Conservation (phyloP, 441 rosid species). For the Dalechampia spathulata region DNA sequence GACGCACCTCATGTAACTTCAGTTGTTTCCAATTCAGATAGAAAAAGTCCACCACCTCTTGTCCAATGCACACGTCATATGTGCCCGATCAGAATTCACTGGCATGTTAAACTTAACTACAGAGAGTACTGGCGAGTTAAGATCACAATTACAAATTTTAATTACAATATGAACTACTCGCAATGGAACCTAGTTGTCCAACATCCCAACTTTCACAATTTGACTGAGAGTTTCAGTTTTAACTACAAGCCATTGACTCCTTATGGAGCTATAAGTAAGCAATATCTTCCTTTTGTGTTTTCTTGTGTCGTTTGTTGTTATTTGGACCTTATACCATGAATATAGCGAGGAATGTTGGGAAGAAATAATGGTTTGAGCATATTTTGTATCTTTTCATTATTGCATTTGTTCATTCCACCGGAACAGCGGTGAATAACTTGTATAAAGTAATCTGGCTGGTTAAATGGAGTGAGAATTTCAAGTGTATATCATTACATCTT, state of each 20-base stretch:
- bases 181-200: constrained; percentile 80
- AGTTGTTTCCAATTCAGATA: constrained; percentile 32
- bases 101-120: constrained; percentile 85
- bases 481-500: not conserved
- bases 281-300: constrained; percentile 1
- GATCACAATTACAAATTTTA: constrained; percentile 70
- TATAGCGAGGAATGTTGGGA: no score
- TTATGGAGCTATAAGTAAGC: constrained; percentile 55
- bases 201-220: constrained; percentile 82
- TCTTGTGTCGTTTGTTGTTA: not conserved
- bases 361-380: no score
- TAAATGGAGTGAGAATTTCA: no score
- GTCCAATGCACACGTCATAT: constrained; percentile 70
- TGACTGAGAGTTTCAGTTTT: constrained; percentile 66
- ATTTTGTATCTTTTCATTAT: no score
- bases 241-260: constrained; percentile 50
- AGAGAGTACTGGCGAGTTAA: constrained; percentile 80
- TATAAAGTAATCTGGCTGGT: no score
- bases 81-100: constrained; percentile 85
- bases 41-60: constrained; percentile 39
- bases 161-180: constrained; percentile 67
- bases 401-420: no score
- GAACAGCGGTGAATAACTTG: no score
- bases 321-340: not conserved
- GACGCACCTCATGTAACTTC: constrained; percentile 47